Percentiles rank a stretch among this genome's conserved stretches.
These are phyloP conservation scores for Monosporascus sp. DNA, from an alignment of 2,329 filamentous ascomycete species.

Conservation along the genomic window DNA sequence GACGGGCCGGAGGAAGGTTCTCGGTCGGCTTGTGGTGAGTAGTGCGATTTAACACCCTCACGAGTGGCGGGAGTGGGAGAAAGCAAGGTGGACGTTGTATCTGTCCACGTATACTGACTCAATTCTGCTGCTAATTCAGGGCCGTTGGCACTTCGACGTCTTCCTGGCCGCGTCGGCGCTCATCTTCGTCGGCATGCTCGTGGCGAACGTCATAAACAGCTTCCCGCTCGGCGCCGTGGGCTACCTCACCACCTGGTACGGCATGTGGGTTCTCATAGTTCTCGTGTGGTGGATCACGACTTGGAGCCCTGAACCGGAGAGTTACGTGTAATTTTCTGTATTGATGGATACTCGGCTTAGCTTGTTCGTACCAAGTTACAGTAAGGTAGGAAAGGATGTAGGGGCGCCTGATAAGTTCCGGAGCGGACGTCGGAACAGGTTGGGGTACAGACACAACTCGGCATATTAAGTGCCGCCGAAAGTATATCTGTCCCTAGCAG, in stretches of 20 bases:
- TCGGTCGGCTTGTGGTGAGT: conserved; percentile 7
- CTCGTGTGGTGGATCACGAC: conserved; percentile 9
- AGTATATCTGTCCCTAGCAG: too few relatives aligned
- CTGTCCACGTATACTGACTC: background rate
- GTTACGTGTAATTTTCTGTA: too few relatives aligned
- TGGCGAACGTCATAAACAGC: conserved; percentile 1
- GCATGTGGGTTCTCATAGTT: conserved; percentile 12
- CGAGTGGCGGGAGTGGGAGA: too few relatives aligned
- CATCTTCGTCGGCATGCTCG: conserved; percentile 3
- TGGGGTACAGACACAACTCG: too few relatives aligned
- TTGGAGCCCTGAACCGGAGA: conserved; percentile 6
- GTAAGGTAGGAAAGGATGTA: too few relatives aligned
- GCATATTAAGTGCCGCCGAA: too few relatives aligned
- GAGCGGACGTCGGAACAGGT: too few relatives aligned
- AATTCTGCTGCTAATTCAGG: conserved; percentile 1
- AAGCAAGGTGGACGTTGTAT: too few relatives aligned
- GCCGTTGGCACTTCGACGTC: conserved; percentile 8
- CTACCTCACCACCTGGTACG: conserved; percentile 9
- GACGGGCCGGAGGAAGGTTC: conserved; percentile 4
- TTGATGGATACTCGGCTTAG: too few relatives aligned
- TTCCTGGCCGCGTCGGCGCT: conserved; percentile 8
- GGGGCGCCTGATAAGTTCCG: too few relatives aligned
- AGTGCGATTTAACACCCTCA: too few relatives aligned
- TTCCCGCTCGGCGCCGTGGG: conserved; percentile 6
- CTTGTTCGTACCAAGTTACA: too few relatives aligned